Percentiles rank a stretch among this genome's conserved stretches.
These are phyloP conservation scores for Alternaria triticimaculans DNA, from an alignment of 2,329 filamentous ascomycete species.

Conservation along the genomic window DNA sequence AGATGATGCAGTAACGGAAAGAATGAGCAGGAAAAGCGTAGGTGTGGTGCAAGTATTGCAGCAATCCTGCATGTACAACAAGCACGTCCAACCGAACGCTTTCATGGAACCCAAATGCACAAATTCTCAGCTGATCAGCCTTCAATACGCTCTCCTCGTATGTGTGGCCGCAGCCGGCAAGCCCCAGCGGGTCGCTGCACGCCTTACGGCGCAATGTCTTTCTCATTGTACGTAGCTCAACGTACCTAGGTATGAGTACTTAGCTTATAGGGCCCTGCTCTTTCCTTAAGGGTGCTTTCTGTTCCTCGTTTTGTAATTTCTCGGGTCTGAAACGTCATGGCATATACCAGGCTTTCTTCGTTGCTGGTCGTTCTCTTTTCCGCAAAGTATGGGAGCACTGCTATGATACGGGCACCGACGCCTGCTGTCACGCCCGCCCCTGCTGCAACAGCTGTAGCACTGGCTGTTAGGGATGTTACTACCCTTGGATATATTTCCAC, in stretches of 20 bases:
- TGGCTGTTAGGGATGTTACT: conserved; percentile 11
- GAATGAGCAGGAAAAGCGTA: not conserved
- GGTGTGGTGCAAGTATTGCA: not conserved
- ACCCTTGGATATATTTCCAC: conserved; percentile 18
- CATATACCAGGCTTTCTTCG: not conserved
- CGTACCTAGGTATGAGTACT: not conserved
- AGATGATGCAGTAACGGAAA: not conserved
- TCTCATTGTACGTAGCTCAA: not conserved
- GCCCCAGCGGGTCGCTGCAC: conserved; percentile 12
- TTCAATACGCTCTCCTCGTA: conserved; percentile 3
- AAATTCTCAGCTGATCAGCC: conserved; percentile 5
- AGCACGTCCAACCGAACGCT: not conserved
- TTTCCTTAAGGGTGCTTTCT: not conserved
- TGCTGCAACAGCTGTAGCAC: conserved; percentile 12
- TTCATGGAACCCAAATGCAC: not conserved
- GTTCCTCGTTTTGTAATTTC: not conserved
- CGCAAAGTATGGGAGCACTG: conserved; percentile 1
- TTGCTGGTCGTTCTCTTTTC: conserved; percentile 6
- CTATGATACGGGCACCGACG: conserved; percentile 9
- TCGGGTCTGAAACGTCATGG: not conserved
- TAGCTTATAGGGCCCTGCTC: not conserved
- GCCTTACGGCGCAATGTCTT: not conserved
- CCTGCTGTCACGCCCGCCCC: conserved; percentile 11
- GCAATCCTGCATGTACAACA: not conserved
- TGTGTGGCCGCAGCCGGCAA: conserved; percentile 5